Evolutionary conservation across 1,284 basidiomycete genomes (phyloP).

Genomic region (Heimioporus punctisporus): DNA sequence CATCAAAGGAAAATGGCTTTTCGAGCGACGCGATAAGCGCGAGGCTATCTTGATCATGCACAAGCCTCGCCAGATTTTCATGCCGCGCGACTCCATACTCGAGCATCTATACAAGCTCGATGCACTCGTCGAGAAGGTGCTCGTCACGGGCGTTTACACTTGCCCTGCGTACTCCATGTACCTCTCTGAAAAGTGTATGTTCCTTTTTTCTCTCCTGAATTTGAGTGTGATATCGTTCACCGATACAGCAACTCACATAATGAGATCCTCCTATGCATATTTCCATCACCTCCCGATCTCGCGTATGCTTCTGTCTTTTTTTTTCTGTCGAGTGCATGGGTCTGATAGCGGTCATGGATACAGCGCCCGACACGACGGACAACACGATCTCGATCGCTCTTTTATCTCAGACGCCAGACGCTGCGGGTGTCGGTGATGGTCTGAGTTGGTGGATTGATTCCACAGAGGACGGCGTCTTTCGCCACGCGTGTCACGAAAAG

Average conservation of each 20-base stretch:
- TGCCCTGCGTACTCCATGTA: conserved; percentile 28
- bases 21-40: conserved; percentile 17
- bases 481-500: conserved; percentile 9
- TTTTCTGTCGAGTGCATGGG: no score
- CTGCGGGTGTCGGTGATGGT: not conserved
- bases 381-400: conserved; percentile 12
- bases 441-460: conserved; percentile 18
- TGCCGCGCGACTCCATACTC: conserved; percentile 17
- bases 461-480: conserved; percentile 19
- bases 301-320: no score
- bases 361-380: conserved; percentile 12
- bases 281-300: no score
- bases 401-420: not conserved
- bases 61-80: conserved; percentile 16
- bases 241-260: no score
- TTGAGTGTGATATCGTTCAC: no score
- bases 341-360: no score
- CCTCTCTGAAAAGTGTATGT: conserved; percentile 28
- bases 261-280: no score
- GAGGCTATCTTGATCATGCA: conserved; percentile 25
- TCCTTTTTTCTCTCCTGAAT: not conserved
- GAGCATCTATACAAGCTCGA: conserved; percentile 20
- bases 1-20: not conserved
- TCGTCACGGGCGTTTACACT: conserved; percentile 20
- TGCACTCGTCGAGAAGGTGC: conserved; percentile 15